Evolutionary conservation across 2,329 filamentous ascomycete species (phyloP).

Genomic region (Talaromyces sp.): DNA sequence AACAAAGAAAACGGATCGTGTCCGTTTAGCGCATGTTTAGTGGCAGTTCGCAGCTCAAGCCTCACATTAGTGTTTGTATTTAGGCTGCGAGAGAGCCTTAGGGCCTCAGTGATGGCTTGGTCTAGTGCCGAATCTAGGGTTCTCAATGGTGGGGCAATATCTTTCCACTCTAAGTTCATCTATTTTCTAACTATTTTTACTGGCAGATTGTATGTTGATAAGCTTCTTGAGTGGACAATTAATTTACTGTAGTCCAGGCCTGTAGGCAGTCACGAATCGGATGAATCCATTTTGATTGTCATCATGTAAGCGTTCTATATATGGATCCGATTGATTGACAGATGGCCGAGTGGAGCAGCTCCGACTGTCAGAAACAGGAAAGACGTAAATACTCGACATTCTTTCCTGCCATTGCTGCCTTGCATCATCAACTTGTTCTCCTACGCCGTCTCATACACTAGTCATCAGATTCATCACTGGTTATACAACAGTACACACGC

Average conservation of each 20-base stretch:
- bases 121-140: background rate
- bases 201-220: background rate
- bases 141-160: background rate
- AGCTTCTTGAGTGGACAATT: background rate
- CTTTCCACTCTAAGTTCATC: background rate
- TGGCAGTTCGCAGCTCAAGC: background rate
- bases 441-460: background rate
- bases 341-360: background rate
- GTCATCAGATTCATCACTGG: background rate
- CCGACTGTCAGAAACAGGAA: background rate
- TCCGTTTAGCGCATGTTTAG: background rate
- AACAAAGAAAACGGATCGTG: background rate
- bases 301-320: background rate
- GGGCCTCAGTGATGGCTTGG: background rate
- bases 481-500: background rate
- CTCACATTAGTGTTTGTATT: background rate
- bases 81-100: background rate
- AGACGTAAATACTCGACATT: constrained; percentile 3
- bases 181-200: background rate
- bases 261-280: background rate
- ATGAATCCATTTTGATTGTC: background rate
- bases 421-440: background rate
- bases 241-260: background rate
- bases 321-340: background rate
- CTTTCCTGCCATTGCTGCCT: background rate